phyloP scores from a whole-genome alignment of 192 early-diverging fungal species.

The Coemansia sp. region DNA sequence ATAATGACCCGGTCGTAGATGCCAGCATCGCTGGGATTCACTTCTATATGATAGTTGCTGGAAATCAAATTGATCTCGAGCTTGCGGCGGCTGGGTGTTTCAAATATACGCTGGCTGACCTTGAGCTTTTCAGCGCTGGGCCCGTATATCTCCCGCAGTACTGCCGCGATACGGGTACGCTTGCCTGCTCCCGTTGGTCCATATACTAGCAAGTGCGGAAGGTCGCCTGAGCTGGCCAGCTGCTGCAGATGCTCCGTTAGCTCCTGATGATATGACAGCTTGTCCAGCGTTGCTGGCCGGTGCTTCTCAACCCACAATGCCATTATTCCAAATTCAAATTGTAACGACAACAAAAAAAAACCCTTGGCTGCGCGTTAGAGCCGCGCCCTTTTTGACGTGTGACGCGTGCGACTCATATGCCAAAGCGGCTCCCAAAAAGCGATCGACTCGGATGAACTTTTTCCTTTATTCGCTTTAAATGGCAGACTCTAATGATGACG shows the following conservation, averaged over 20 bases:
- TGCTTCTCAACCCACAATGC: conserved; percentile 96
- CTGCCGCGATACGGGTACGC: conserved; percentile 87
- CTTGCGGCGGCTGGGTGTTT: conserved; percentile 82
- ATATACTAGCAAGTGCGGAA: conserved; percentile 94
- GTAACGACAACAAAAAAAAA: not conserved
- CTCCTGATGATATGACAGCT: conserved; percentile 77
- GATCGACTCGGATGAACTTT: not conserved
- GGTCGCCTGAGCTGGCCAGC: conserved; percentile 76
- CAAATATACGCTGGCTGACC: conserved; percentile 81
- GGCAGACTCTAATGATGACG: conserved; percentile 55
- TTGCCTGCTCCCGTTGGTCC: conserved; percentile 96
- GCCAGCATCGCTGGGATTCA: conserved; percentile 97
- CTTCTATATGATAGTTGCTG: conserved; percentile 95
- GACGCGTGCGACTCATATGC: conserved; percentile 1
- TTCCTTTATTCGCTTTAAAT: conserved; percentile 8
- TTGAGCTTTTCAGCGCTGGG: conserved; percentile 90
- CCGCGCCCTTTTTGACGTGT: not conserved
- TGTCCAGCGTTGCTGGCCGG: conserved; percentile 76
- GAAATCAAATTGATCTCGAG: conserved; percentile 82
- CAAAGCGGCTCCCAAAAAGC: not conserved
- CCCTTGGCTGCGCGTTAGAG: not conserved
- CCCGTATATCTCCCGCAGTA: conserved; percentile 88
- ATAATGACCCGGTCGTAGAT: conserved; percentile 88
- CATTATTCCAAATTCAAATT: conserved; percentile 14
- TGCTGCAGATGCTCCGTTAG: conserved; percentile 72